These are phyloP conservation scores for Phylloporus scabripes DNA, from an alignment of 768 basidiomycete genomes.

Conservation along the genomic window DNA sequence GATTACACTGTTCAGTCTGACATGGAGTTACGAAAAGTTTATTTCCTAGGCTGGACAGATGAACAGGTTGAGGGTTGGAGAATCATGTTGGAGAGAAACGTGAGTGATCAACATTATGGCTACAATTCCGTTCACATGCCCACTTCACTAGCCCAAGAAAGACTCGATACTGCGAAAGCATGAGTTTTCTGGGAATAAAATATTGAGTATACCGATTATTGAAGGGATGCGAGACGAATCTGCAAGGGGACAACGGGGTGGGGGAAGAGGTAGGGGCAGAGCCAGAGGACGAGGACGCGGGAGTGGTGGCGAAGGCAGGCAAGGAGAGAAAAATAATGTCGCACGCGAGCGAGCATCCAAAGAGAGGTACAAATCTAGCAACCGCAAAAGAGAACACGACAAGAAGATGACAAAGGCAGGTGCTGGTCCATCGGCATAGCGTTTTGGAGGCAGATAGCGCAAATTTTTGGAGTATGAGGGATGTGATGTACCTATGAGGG, in stretches of 20 bases:
- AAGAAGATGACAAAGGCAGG: conserved; percentile 78
- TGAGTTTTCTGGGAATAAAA: conserved; percentile 65
- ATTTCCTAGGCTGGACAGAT: conserved; percentile 57
- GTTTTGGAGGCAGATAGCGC: background rate
- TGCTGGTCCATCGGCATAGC: conserved; percentile 31
- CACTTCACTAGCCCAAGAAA: conserved; percentile 53
- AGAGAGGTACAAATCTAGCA: conserved; percentile 75
- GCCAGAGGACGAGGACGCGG: conserved; percentile 37
- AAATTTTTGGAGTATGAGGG: background rate
- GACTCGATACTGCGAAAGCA: conserved; percentile 71
- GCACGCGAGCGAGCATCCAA: conserved; percentile 64
- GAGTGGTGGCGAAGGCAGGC: conserved; percentile 31
- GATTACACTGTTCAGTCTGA: background rate
- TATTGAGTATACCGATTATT: conserved; percentile 7
- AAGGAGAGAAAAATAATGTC: conserved; percentile 34
- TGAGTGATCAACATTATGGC: conserved; percentile 35
- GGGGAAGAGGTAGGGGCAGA: conserved; percentile 33
- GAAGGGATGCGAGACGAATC: background rate
- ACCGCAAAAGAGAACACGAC: conserved; percentile 80
- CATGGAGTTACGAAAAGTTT: background rate
- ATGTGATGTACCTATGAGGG: conserved; percentile 10
- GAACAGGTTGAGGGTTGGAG: conserved; percentile 92
- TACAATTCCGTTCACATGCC: conserved; percentile 9
- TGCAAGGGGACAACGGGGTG: conserved; percentile 15
- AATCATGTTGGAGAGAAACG: conserved; percentile 85